Evolutionary conservation across 208 protist species (phyloP), one percentile per base, ranked within the genome.

Genomic region (Perkinsela sp.): DNA sequence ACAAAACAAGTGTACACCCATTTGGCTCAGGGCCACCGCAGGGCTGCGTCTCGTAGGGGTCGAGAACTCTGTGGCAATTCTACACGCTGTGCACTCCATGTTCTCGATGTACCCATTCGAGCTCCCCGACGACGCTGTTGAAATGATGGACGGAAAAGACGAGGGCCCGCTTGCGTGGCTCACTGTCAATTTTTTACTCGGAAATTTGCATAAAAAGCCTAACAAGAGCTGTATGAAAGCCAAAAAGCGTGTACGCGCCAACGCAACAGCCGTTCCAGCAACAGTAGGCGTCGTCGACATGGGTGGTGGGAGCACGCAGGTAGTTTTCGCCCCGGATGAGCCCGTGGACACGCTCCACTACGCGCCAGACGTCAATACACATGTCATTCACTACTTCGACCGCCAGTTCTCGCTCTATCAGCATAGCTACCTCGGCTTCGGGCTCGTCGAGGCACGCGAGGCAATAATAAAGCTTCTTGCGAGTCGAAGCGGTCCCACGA

Each of bases 111-210:
- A 73, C 31, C 67, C 71, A 13, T 68, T 76, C 31, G 70, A 74
- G 15, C 67, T 69, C 32, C 77, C 75, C n/a, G 72, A 72, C 1
- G 31, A 80, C 28, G 72, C 81, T 0, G 80, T 82, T n/a, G 75
- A 76, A 67, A 87, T 91, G 32, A 74, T 91, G 67, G 82, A 85
- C 31, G 82, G 81, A 32, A 32, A 69, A n/a, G 85, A 89, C 31
- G 85, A 91, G 74, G 85, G 85, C 1, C 77, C 78, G 40, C 74
- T 85, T 66, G 82, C 81, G 68, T 91, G 85, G 85, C 32, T 89
- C 1, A 87, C 85, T 0, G 81, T 89, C 15, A 91, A 91, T 73
- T 88, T 80, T 66, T 74, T 91, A 6, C 70, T 85, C 1, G 78
- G 78, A 0, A 66, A 30, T 29, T n/a, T n/a, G n/a, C 28, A 80